Evolutionary conservation across 1,139 yeast species (phyloP), one percentile per base, ranked within the genome.

Genomic region (Nadsonia commutata): DNA sequence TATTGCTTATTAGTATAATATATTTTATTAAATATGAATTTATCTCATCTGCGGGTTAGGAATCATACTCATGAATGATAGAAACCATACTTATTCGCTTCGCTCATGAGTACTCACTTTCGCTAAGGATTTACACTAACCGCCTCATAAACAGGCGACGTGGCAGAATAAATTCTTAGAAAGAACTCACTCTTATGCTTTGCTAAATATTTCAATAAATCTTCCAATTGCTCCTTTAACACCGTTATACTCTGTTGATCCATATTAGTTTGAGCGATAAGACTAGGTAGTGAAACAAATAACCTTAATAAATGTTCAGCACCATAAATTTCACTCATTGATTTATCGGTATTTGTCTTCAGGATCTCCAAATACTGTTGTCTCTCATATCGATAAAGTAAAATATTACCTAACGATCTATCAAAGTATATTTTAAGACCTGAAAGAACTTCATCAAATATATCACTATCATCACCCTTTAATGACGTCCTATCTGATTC

Each of bases 371-470:
- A 70, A 54, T 74, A 85, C 59, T 90, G 97, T 48, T 81, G 73
- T 46, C 95, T 68, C 60, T 90, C 98, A 52, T 79, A 80, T 49
- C 93, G 72, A 63, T 90, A 90, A 5, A 90, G 70, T 21, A 90
- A 64, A 42, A 82, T 66, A 44, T 80, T 70, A 6, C 94, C 85
- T 40, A 88, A 59, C 0, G 83, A 68, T 50, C 78, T 74, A 57
- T 85, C 80, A 60, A 90, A 90, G 56, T 86, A 90, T n/a, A 74
- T 58, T 56, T 68, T 71, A 36, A 90, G 57, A 2, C 97, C 95
- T 6, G 66, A 57, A 13, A 80, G 54, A 20, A 82, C 76, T 56
- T 90, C 97, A 31, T 72, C 68, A 40, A 78, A 59, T 18, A 81
- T 72, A 46, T 75, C 80, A 5, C 66, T 58, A 21, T 71, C 78